phyloP scores from a whole-genome alignment of 1,284 basidiomycete species.

The Entoloma clypeatum region DNA sequence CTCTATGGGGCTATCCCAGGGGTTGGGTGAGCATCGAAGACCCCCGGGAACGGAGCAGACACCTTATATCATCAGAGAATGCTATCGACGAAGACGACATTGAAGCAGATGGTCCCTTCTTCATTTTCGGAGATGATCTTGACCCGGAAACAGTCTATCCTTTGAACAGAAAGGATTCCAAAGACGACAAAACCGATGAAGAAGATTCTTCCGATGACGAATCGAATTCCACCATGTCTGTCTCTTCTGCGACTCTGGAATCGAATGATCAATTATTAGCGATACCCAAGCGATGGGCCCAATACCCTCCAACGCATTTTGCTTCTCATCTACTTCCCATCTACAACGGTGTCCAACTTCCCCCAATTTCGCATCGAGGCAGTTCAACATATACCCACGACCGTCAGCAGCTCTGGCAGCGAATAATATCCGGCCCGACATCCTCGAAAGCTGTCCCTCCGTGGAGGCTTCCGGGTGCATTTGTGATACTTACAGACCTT shows the following conservation, averaged over 20 bases:
- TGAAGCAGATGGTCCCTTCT: slow-evolving; percentile 27
- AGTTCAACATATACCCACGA: slow-evolving; percentile 36
- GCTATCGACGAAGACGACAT: slow-evolving; percentile 32
- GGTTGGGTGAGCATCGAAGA: slow-evolving; percentile 58
- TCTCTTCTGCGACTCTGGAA: slow-evolving; percentile 4
- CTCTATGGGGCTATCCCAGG: slow-evolving; percentile 70
- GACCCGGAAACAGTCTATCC: slow-evolving; percentile 22
- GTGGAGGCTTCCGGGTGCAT: slow-evolving; percentile 6
- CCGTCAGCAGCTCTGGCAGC: slow-evolving; percentile 38
- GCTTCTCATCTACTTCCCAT: slow-evolving; percentile 51
- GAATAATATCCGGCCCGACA: slow-evolving; percentile 23
- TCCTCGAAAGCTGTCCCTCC: not conserved
- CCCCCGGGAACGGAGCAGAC: slow-evolving; percentile 46
- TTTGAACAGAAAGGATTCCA: not conserved
- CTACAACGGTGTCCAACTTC: slow-evolving; percentile 43
- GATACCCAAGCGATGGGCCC: slow-evolving; percentile 50
- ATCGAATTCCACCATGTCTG: slow-evolving; percentile 3
- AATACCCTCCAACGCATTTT: slow-evolving; percentile 58
- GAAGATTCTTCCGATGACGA: slow-evolving; percentile 10
- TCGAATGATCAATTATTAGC: slow-evolving; percentile 1
- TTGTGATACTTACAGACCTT: slow-evolving; percentile 1
- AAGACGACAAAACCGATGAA: slow-evolving; percentile 7
- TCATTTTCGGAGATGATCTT: slow-evolving; percentile 35
- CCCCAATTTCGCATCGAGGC: slow-evolving; percentile 28
- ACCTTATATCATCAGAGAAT: slow-evolving; percentile 35